These are phyloP conservation scores for Cladophialophora chaetospira DNA, from an alignment of 2,329 filamentous ascomycete genomes.

Conservation along the genomic window DNA sequence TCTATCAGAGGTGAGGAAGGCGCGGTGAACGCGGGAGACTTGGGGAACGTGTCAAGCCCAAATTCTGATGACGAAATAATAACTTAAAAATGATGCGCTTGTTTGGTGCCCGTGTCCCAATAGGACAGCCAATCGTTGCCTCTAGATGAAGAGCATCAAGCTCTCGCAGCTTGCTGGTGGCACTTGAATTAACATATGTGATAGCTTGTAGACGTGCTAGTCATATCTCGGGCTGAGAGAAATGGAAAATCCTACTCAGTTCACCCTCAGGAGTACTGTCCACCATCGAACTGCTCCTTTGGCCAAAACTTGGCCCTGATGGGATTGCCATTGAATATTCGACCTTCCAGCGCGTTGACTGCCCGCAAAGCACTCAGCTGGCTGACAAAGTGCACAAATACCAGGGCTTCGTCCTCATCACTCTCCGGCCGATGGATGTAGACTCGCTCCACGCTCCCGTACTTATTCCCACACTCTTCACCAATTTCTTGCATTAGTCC, in stretches of 20 bases:
- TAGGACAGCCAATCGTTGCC: neutral
- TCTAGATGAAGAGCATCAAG: too few relatives aligned
- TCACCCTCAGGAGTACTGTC: slow-evolving; percentile 16
- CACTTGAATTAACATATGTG: too few relatives aligned
- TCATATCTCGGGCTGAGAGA: too few relatives aligned
- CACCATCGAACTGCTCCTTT: slow-evolving; percentile 72
- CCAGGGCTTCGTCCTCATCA: slow-evolving; percentile 58
- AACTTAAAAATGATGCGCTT: neutral
- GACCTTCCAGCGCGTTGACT: slow-evolving; percentile 84
- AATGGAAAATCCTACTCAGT: neutral
- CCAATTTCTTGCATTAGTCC: slow-evolving; percentile 90
- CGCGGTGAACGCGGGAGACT: too few relatives aligned
- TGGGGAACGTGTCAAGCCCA: too few relatives aligned
- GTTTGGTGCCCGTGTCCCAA: neutral
- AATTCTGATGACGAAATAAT: slow-evolving; percentile 8
- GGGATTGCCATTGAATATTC: slow-evolving; percentile 82
- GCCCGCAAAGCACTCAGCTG: slow-evolving; percentile 82
- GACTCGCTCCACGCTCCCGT: slow-evolving; percentile 79
- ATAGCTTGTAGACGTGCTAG: too few relatives aligned
- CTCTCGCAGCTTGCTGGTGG: too few relatives aligned
- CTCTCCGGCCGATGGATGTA: slow-evolving; percentile 54
- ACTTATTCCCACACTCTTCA: slow-evolving; percentile 87
- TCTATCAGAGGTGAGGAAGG: neutral
- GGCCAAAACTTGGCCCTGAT: slow-evolving; percentile 85
- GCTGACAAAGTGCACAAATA: slow-evolving; percentile 93